A percentile compares a stretch with the other conserved stretches of the same genome.
These are phyloP conservation scores for Aspergillus cavernicola DNA, from an alignment of 495 filamentous ascomycete genomes.

Conservation along the genomic window DNA sequence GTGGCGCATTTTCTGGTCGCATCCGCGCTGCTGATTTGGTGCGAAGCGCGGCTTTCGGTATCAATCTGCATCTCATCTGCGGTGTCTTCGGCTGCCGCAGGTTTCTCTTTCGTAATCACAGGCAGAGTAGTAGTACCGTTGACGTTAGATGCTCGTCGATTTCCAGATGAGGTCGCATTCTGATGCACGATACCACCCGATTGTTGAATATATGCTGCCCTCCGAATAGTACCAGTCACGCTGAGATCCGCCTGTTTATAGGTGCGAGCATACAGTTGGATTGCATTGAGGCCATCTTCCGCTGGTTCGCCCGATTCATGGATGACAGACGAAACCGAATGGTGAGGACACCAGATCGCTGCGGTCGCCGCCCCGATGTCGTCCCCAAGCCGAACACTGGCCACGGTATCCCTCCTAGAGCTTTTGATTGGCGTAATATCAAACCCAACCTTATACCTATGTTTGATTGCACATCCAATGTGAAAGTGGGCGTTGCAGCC, in stretches of 20 bases:
- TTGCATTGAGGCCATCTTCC: constrained; percentile 58
- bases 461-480: constrained; percentile 82
- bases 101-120: constrained; percentile 31
- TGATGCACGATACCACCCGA: constrained; percentile 37
- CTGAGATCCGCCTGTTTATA: constrained; percentile 94
- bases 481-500: constrained; percentile 81
- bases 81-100: constrained; percentile 25
- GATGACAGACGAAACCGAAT: constrained; percentile 63
- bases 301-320: constrained; percentile 74
- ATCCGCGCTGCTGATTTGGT: constrained; percentile 15
- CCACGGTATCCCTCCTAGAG: constrained; percentile 71
- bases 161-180: constrained; percentile 17
- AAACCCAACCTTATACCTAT: constrained; percentile 79
- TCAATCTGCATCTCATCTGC: constrained; percentile 38
- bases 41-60: constrained; percentile 25
- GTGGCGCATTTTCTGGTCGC: constrained; percentile 34
- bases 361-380: constrained; percentile 76
- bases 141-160: constrained; percentile 39
- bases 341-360: constrained; percentile 86
- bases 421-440: constrained; percentile 88
- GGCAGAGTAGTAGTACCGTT: constrained; percentile 24
- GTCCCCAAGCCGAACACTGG: constrained; percentile 66
- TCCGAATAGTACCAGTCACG: constrained; percentile 85
- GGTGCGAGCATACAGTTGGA: constrained; percentile 80
- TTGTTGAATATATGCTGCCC: constrained; percentile 66